Conservation (phyloP, 805 yeast species). For the Starmerella vaccinii region DNA sequence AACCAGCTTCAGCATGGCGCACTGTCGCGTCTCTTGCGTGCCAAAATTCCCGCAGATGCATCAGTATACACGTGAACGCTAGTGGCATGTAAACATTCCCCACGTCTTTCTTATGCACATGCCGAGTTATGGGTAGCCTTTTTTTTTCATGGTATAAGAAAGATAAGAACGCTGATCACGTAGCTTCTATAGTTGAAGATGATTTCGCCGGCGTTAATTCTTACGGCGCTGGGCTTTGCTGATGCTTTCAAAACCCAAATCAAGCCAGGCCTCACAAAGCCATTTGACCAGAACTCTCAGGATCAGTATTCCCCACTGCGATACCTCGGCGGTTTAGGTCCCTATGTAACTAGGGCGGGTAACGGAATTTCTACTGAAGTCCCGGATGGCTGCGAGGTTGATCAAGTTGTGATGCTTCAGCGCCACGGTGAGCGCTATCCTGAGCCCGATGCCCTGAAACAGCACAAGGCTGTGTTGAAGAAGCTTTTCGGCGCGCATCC, state of each 20-base stretch:
- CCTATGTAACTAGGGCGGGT: constrained; percentile 41
- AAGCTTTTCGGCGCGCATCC: constrained; percentile 12
- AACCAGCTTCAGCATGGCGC: too few relatives aligned
- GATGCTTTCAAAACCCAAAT: background rate
- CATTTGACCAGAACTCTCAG: constrained; percentile 25
- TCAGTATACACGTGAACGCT: background rate
- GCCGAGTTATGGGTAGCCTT: background rate
- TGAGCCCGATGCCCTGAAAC: constrained; percentile 13
- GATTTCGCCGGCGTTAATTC: background rate
- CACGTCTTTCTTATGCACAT: background rate
- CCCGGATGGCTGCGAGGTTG: constrained; percentile 40
- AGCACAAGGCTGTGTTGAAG: constrained; percentile 24
- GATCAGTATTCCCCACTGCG: constrained; percentile 40
- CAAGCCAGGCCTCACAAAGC: constrained; percentile 6
- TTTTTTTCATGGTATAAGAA: background rate
- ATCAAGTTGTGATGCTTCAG: constrained; percentile 41
- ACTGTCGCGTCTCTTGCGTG: too few relatives aligned
- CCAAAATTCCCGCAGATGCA: too few relatives aligned
- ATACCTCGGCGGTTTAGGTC: constrained; percentile 42
- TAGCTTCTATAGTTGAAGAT: background rate
- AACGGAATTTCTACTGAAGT: constrained; percentile 40
- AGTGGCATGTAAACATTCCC: background rate
- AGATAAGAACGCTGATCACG: background rate
- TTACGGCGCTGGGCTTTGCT: background rate
- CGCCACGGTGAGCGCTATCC: constrained; percentile 50